Evolutionary conservation across 768 basidiomycete genomes (phyloP), one percentile per base, ranked within the genome.

Genomic region (Pleurotus tuoliensis): DNA sequence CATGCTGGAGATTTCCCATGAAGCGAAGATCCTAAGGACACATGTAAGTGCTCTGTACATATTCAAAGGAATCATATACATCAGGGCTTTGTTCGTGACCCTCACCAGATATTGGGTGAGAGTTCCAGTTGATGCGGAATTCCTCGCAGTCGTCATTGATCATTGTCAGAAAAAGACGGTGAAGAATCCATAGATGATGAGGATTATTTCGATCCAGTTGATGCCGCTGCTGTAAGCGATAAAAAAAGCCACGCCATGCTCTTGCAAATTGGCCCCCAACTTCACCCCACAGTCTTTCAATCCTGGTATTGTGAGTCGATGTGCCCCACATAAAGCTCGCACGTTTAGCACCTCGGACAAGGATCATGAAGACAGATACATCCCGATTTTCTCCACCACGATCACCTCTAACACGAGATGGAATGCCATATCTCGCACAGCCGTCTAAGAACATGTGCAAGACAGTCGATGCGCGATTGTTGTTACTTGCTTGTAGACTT

Each of bases 271-370:
- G 68, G 0, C 55, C 40, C 0, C 76, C 74, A 39, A 76, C 66
- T 47, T 80, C 77, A 12, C 76, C 69, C 78, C 78, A 80, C 0
- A 80, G 62, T 0, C 67, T 51, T 58, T 82, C 79, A 57, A 80
- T 80, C 0, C 69, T 62, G 0, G 73, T 73, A 54, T 81, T 82
- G 4, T 62, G 59, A 0, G 74, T 76, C 0, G 74, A 80, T 20
- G 50, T 16, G 1, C 73, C 73, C 72, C 72, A 73, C 40, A 72
- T 69, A 46, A 73, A 74, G 22, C 63, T 66, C 1, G 60, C 70
- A 9, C 67, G 56, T 34, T 69, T 65, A 0, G 62, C 58, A 3
- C 76, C 74, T 6, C 63, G 56, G 0, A 37, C 15, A 38, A 69
- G 39, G n/a, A 75, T 68, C 75, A 77, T 77, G 16, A 57, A 69